Evolutionary conservation across 1,284 basidiomycete species (phyloP).

Genomic region (Hymenochaete sp.): DNA sequence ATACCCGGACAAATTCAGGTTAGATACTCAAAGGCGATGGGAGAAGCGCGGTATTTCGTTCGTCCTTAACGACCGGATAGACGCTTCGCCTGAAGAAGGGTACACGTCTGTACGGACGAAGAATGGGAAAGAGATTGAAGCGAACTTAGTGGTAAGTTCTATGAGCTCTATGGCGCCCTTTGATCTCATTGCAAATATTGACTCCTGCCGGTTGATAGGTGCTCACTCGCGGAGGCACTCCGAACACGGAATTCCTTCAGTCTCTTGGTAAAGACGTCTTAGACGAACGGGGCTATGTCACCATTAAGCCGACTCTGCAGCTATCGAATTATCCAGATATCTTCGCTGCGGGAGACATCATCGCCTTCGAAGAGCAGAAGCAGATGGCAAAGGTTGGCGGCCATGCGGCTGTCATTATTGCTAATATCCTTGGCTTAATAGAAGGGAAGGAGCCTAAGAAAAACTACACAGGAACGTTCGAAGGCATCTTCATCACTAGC

Average conservation of each 20-base stretch:
- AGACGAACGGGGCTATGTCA: slow-evolving; percentile 35
- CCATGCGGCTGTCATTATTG: slow-evolving; percentile 36
- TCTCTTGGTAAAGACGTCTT: slow-evolving; percentile 37
- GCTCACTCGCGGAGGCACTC: slow-evolving; percentile 37
- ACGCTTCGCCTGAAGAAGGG: slow-evolving; percentile 33
- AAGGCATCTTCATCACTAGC: slow-evolving; percentile 48
- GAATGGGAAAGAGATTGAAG: slow-evolving; percentile 42
- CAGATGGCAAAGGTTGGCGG: slow-evolving; percentile 39
- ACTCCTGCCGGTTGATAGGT: slow-evolving; percentile 29
- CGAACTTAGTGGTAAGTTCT: slow-evolving; percentile 48
- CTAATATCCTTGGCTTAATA: slow-evolving; percentile 42
- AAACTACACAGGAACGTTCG: slow-evolving; percentile 41
- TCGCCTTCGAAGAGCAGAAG: slow-evolving; percentile 53
- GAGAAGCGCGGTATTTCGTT: slow-evolving; percentile 40
- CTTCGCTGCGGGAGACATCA: slow-evolving; percentile 53
- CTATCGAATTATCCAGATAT: slow-evolving; percentile 38
- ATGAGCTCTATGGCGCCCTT: neutral
- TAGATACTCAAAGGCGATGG: slow-evolving; percentile 36
- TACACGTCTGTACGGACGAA: slow-evolving; percentile 38
- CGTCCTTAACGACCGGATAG: slow-evolving; percentile 46
- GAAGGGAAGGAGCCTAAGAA: slow-evolving; percentile 29
- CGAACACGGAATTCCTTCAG: slow-evolving; percentile 43
- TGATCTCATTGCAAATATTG: slow-evolving; percentile 7
- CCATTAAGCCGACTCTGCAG: slow-evolving; percentile 45
- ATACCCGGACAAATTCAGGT: slow-evolving; percentile 51